Evolutionary conservation across 2,329 filamentous ascomycete genomes (phyloP).

Genomic region (Venturia aucupariae): DNA sequence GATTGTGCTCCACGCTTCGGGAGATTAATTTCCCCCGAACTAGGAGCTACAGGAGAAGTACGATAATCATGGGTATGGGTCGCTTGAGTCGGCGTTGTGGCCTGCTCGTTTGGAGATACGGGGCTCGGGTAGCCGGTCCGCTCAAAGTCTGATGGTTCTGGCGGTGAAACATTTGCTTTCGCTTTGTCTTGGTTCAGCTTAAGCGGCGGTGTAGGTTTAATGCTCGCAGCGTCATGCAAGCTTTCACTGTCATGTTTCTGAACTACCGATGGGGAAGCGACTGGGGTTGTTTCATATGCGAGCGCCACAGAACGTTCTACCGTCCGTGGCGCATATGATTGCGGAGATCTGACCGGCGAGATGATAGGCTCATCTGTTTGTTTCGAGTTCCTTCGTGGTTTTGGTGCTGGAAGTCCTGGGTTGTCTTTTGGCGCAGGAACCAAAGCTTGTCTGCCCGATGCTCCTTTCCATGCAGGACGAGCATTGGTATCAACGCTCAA

Average conservation of each 20-base stretch:
- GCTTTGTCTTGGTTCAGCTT: constrained; percentile 32
- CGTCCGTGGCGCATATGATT: not conserved
- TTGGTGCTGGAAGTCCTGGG: constrained; percentile 46
- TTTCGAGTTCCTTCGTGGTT: constrained; percentile 36
- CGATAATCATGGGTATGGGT: constrained; percentile 2
- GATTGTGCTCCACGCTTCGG: constrained; percentile 13
- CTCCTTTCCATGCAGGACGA: constrained; percentile 57
- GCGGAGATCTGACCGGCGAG: constrained; percentile 15
- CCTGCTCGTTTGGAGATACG: not conserved
- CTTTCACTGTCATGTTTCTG: not conserved
- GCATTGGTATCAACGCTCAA: constrained; percentile 28
- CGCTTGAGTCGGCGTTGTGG: constrained; percentile 8
- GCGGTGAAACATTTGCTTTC: constrained; percentile 25
- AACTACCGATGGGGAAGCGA: not conserved
- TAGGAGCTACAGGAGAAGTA: not conserved
- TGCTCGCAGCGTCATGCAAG: constrained; percentile 17
- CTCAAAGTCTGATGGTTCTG: not conserved
- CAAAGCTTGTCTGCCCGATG: constrained; percentile 57
- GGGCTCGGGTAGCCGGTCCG: constrained; percentile 3
- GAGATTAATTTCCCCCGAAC: not conserved
- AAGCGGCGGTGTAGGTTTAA: constrained; percentile 35
- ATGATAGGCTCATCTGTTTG: constrained; percentile 17
- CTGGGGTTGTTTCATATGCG: constrained; percentile 2
- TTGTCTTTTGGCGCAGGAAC: constrained; percentile 57
- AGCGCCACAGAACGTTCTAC: constrained; percentile 4